Evolutionary conservation across 768 basidiomycete species (phyloP).

Genomic region (Trametes villosa): DNA sequence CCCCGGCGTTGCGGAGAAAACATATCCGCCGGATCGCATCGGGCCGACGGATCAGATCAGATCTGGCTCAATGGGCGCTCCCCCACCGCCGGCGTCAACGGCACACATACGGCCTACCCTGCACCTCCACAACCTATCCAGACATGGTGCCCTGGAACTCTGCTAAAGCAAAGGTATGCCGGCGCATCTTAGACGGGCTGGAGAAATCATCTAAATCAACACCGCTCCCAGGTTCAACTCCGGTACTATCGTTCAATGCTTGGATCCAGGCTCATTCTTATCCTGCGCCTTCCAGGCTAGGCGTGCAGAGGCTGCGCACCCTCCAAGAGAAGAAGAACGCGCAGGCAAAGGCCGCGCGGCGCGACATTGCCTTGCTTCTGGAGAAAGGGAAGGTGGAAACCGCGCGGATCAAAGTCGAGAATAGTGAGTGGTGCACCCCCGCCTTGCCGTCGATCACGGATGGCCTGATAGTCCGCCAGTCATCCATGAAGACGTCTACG

Average conservation of each 20-base stretch:
- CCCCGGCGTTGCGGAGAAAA: background rate
- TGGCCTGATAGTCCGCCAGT: slow-evolving; percentile 45
- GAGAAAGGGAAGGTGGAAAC: slow-evolving; percentile 85
- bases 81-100: background rate
- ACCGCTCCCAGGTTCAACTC: slow-evolving; percentile 47
- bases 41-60: slow-evolving; percentile 8
- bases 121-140: background rate
- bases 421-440: slow-evolving; percentile 59
- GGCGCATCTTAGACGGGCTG: background rate
- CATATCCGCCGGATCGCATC: background rate
- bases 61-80: background rate
- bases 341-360: slow-evolving; percentile 69
- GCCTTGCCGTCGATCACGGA: background rate
- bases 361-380: slow-evolving; percentile 81
- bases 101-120: background rate
- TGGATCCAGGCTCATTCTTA: slow-evolving; percentile 37
- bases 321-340: slow-evolving; percentile 93
- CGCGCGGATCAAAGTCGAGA: slow-evolving; percentile 84
- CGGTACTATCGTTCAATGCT: slow-evolving; percentile 39
- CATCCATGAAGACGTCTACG: slow-evolving; percentile 82
- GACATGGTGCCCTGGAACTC: slow-evolving; percentile 61
- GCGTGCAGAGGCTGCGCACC: slow-evolving; percentile 83
- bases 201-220: background rate
- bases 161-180: slow-evolving; percentile 60
- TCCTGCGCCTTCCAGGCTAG: slow-evolving; percentile 55